phyloP scores from a whole-genome alignment of 2,329 filamentous ascomycete species.

The Reticulascus tulasneorum region DNA sequence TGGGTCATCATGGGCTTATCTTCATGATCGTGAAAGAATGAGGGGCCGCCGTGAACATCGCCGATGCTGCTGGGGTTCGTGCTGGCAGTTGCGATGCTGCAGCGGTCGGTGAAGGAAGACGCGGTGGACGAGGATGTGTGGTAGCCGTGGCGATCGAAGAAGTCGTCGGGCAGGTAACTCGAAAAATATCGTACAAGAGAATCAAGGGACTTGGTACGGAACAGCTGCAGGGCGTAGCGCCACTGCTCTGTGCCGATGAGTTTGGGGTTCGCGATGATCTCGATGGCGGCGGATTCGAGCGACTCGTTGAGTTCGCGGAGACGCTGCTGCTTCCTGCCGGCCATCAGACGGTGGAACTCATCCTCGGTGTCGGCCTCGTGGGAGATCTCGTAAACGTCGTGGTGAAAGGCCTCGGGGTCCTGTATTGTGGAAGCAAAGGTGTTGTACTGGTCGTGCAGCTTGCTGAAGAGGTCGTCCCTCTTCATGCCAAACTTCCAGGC shows the following conservation, averaged over 20 bases:
- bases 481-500: conserved; percentile 62
- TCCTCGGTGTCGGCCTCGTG: conserved; percentile 43
- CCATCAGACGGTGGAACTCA: conserved; percentile 52
- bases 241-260: conserved; percentile 57
- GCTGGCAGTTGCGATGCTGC: conserved; percentile 31
- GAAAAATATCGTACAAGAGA: conserved; percentile 58
- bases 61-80: conserved; percentile 36
- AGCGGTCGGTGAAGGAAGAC: conserved; percentile 34
- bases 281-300: conserved; percentile 54
- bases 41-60: conserved; percentile 26
- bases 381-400: conserved; percentile 58
- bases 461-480: conserved; percentile 53
- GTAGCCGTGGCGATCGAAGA: conserved; percentile 36
- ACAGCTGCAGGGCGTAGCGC: conserved; percentile 55
- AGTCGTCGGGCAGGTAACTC: conserved; percentile 52
- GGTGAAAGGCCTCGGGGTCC: conserved; percentile 57
- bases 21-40: conserved; percentile 37
- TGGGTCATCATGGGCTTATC: conserved; percentile 37
- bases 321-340: conserved; percentile 49
- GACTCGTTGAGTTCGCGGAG: conserved; percentile 51
- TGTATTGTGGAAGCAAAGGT: conserved; percentile 53
- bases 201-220: conserved; percentile 55
- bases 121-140: conserved; percentile 25
- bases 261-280: conserved; percentile 57
- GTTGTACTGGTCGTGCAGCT: conserved; percentile 57